Conservation (phyloP, 108 stramenopile species). For the Skeletonema potamos region DNA sequence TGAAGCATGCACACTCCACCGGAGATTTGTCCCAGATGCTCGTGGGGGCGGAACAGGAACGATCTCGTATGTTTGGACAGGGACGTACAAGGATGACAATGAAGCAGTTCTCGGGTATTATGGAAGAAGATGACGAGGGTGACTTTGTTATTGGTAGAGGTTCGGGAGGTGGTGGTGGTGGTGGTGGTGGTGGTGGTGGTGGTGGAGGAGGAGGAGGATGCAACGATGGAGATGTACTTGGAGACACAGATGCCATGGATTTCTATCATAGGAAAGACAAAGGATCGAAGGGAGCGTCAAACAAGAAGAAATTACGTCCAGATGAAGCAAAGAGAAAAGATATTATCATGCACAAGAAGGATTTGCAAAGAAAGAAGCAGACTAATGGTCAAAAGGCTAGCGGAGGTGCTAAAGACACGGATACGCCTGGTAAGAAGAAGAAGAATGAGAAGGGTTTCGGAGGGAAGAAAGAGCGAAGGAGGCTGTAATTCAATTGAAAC, state of each 20-base stretch:
- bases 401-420: not conserved
- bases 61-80: constrained; percentile 13
- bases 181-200: constrained; percentile 17
- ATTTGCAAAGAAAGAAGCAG: constrained; percentile 58
- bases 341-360: constrained; percentile 82
- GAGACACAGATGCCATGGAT: constrained; percentile 75
- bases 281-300: constrained; percentile 53
- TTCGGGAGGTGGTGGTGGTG: constrained; percentile 13
- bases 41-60: constrained; percentile 6
- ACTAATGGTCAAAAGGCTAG: constrained; percentile 5
- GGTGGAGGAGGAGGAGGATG: constrained; percentile 6
- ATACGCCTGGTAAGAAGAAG: constrained; percentile 7
- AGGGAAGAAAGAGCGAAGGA: constrained; percentile 34
- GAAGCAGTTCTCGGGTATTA: constrained; percentile 27
- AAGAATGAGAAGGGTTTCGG: constrained; percentile 34
- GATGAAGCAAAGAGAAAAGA: constrained; percentile 81
- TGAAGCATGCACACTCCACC: constrained; percentile 43
- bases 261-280: constrained; percentile 74
- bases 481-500: not conserved
- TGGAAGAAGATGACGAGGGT: constrained; percentile 46
- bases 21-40: constrained; percentile 40
- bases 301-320: constrained; percentile 69
- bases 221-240: constrained; percentile 53
- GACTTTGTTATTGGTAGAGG: constrained; percentile 38
- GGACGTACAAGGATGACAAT: constrained; percentile 16